phyloP scores from a whole-genome alignment of 2,329 filamentous ascomycete genomes.

The Colletotrichum tropicale region DNA sequence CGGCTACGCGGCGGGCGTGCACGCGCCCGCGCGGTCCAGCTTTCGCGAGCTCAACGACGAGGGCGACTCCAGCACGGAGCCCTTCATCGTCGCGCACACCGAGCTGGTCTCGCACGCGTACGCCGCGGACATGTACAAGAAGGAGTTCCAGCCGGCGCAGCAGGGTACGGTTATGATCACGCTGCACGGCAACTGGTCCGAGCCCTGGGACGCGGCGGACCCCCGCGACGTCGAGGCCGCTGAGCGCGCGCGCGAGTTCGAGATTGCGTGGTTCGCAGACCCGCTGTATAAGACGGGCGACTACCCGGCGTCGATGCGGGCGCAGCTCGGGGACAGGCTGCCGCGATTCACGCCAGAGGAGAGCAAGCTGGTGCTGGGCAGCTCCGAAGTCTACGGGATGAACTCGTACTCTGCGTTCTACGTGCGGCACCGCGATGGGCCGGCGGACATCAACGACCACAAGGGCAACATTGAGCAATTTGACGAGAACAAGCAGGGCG shows the following conservation, averaged over 20 bases:
- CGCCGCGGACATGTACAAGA: slow-evolving; percentile 40
- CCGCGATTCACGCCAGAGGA: slow-evolving; percentile 43
- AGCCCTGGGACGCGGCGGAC: slow-evolving; percentile 40
- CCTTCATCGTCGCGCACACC: slow-evolving; percentile 43
- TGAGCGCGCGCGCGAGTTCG: slow-evolving; percentile 43
- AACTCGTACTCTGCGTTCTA: slow-evolving; percentile 47
- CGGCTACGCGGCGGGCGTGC: slow-evolving; percentile 38
- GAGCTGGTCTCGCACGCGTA: slow-evolving; percentile 42
- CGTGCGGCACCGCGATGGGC: slow-evolving; percentile 35
- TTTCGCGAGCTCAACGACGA: slow-evolving; percentile 33
- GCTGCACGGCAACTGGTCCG: slow-evolving; percentile 45
- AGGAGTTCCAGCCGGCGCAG: slow-evolving; percentile 40
- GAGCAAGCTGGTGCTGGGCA: slow-evolving; percentile 38
- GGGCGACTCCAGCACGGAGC: slow-evolving; percentile 36
- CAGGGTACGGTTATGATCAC: slow-evolving; percentile 44
- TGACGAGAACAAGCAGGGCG: slow-evolving; percentile 37
- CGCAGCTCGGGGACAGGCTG: slow-evolving; percentile 40
- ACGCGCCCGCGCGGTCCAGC: slow-evolving; percentile 34
- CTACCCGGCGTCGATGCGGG: slow-evolving; percentile 43
- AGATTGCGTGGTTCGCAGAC: slow-evolving; percentile 46
- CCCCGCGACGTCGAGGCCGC: slow-evolving; percentile 39
- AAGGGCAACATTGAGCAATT: slow-evolving; percentile 41
- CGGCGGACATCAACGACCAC: slow-evolving; percentile 41
- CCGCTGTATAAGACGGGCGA: slow-evolving; percentile 41
- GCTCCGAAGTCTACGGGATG: slow-evolving; percentile 45